These are phyloP conservation scores for Zasmidium citrigriseum DNA, from an alignment of 2,329 filamentous ascomycete genomes.

Conservation along the genomic window DNA sequence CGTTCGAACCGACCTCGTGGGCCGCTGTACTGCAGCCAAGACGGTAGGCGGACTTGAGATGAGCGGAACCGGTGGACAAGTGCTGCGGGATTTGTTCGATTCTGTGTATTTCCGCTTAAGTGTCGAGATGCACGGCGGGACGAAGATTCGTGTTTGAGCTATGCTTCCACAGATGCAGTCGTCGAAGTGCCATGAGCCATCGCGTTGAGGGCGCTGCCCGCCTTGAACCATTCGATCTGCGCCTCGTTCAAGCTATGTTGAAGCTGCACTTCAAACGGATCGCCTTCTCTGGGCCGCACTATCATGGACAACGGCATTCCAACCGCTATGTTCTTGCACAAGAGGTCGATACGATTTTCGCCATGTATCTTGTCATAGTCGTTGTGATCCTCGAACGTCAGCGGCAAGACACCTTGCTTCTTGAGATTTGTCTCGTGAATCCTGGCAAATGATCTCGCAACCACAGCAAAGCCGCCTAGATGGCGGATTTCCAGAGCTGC, in stretches of 20 bases:
- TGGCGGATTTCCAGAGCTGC: constrained; percentile 96
- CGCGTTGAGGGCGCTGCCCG: constrained; percentile 94
- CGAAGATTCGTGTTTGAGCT: too few species aligned
- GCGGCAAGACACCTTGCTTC: constrained; percentile 99
- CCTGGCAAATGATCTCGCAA: constrained; percentile 92
- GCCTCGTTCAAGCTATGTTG: constrained; percentile 97
- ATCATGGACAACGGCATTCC: constrained; percentile 90
- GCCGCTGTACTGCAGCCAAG: neutral
- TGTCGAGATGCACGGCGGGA: too few species aligned
- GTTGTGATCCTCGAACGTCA: constrained; percentile 90
- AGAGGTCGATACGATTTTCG: constrained; percentile 86
- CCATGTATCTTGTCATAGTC: constrained; percentile 98
- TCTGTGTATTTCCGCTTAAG: too few species aligned
- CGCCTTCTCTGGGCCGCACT: constrained; percentile 87
- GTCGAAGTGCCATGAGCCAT: constrained; percentile 72
- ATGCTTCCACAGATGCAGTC: neutral
- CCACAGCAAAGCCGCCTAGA: constrained; percentile 94
- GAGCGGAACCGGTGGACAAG: neutral
- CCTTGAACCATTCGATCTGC: constrained; percentile 99
- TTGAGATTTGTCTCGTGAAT: constrained; percentile 99
- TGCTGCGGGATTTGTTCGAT: too few species aligned
- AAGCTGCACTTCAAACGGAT: constrained; percentile 78
- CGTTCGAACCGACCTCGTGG: neutral
- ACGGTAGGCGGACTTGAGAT: neutral
- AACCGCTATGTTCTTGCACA: constrained; percentile 85